phyloP scores from a whole-genome alignment of 2,329 filamentous ascomycete species.

The Neophaeococcomyces aloes region DNA sequence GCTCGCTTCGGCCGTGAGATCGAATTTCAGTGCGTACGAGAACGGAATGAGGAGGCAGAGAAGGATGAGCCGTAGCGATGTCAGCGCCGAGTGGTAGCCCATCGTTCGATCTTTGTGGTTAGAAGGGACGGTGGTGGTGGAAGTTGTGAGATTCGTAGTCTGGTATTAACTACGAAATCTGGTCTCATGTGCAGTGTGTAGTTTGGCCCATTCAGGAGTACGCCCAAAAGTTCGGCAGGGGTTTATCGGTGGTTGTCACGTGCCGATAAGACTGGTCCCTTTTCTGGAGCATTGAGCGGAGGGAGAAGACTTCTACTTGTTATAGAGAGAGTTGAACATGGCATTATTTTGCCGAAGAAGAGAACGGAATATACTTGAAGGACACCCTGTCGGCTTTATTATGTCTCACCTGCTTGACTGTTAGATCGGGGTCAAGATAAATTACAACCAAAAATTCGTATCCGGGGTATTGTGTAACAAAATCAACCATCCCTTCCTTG shows the following conservation, averaged over 20 bases:
- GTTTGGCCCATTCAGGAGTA: conserved; percentile 1
- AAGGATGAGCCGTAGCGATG: conserved; percentile 24
- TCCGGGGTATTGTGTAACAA: no score
- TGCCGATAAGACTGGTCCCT: conserved; percentile 3
- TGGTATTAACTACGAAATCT: neutral
- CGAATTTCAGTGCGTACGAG: conserved; percentile 74
- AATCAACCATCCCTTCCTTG: no score
- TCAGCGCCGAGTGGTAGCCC: conserved; percentile 22
- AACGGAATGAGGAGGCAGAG: conserved; percentile 29
- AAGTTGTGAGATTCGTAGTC: conserved; percentile 2
- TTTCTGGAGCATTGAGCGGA: no score
- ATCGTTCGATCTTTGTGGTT: conserved; percentile 24
- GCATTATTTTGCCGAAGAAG: no score
- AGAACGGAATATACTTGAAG: no score
- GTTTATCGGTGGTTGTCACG: conserved; percentile 1
- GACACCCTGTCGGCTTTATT: no score
- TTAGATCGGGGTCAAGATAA: no score
- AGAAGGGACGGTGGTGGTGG: neutral
- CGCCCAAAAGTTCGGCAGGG: conserved; percentile 6
- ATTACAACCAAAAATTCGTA: no score
- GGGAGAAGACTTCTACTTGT: no score
- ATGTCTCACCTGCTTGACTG: no score
- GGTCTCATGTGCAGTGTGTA: conserved; percentile 7
- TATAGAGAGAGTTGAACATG: no score
- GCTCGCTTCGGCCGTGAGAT: conserved; percentile 56